Evolutionary conservation across 192 early-diverging fungal species (phyloP).

Genomic region (Chytriomyces confervae): DNA sequence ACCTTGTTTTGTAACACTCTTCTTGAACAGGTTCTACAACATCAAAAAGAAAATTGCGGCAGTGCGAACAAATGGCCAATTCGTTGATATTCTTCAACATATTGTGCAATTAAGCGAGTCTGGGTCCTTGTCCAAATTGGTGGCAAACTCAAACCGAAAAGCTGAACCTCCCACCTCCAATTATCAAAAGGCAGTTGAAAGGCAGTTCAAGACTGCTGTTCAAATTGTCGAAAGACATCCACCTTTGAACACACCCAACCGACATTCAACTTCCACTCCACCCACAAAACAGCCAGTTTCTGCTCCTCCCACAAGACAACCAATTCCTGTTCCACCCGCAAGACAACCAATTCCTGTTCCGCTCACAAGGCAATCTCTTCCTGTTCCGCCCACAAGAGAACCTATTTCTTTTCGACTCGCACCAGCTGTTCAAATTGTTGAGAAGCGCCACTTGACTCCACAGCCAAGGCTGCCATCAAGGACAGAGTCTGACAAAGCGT

Average conservation of each 20-base stretch:
- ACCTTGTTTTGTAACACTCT: neutral
- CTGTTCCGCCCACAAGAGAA: too few relatives aligned
- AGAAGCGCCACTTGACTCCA: neutral
- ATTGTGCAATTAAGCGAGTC: neutral
- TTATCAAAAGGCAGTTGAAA: neutral
- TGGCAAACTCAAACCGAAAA: neutral
- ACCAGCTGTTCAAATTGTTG: too few relatives aligned
- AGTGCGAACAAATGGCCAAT: constrained; percentile 6
- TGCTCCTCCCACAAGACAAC: too few relatives aligned
- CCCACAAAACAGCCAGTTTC: too few relatives aligned
- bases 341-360: too few relatives aligned
- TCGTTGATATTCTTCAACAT: constrained; percentile 2
- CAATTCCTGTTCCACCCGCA: too few relatives aligned
- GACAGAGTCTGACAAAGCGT: neutral
- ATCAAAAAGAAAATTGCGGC: neutral
- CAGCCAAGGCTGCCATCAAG: neutral
- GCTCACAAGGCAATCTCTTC: too few relatives aligned
- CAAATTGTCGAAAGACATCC: neutral
- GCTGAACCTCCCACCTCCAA: neutral
- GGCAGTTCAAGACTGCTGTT: neutral
- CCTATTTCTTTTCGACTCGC: too few relatives aligned
- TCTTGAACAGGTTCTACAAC: neutral
- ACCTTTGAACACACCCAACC: too few relatives aligned
- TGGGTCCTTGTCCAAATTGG: neutral
- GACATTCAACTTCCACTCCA: too few relatives aligned